Evolutionary conservation across 1,284 basidiomycete species (phyloP).

Genomic region (Irpex sp.): DNA sequence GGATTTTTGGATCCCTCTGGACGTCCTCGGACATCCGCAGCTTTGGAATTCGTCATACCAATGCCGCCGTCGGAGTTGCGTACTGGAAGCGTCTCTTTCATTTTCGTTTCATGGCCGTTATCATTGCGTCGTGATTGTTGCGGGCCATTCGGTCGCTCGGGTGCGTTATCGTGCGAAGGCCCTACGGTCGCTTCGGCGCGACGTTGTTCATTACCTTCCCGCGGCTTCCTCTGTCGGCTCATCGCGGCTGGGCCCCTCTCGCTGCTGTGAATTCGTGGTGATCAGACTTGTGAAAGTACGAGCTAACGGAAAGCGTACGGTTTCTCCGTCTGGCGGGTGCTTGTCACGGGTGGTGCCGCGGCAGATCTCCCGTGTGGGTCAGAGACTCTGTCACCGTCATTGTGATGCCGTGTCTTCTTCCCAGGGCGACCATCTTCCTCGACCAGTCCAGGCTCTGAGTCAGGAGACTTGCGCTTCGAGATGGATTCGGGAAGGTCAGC

Average conservation of each 20-base stretch:
- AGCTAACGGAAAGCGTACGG: neutral
- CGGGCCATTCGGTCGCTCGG: neutral
- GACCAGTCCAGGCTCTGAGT: neutral
- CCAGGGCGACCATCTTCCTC: neutral
- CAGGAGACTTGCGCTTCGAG: slow-evolving; percentile 8
- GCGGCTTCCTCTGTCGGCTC: neutral
- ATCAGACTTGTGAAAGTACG: neutral
- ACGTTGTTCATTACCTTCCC: neutral
- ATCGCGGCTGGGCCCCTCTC: neutral
- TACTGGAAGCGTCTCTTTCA: neutral
- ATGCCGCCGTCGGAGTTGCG: neutral
- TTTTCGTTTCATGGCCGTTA: neutral
- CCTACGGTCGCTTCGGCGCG: neutral
- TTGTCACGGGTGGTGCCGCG: neutral
- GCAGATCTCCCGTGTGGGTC: neutral
- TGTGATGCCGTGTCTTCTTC: neutral
- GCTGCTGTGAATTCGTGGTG: neutral
- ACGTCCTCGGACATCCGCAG: neutral
- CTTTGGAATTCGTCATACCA: neutral
- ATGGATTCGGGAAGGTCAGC: neutral
- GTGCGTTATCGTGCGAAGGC: neutral
- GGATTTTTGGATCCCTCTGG: neutral
- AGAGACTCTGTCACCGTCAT: neutral
- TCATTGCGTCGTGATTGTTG: neutral
- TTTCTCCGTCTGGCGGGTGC: neutral